Percentiles rank a stretch among this genome's conserved stretches.
phyloP scores from a whole-genome alignment of 495 filamentous ascomycete genomes.

The Daldinia childiae region DNA sequence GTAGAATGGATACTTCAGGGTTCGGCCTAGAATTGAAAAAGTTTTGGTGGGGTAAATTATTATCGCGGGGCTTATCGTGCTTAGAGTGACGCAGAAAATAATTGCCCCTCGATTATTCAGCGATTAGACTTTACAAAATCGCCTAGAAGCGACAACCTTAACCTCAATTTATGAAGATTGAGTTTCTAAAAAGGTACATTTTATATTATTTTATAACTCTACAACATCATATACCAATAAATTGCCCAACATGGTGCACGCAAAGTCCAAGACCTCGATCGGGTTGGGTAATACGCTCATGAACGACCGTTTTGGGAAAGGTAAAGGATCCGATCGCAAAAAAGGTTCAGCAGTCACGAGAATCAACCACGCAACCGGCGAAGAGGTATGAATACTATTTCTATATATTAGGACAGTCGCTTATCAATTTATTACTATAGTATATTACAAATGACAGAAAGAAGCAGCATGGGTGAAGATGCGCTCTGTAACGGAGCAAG shows the following conservation, averaged over 20 bases:
- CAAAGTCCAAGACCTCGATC: constrained; percentile 94
- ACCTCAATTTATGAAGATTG: neutral
- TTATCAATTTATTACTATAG: constrained; percentile 42
- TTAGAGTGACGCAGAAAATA: constrained; percentile 42
- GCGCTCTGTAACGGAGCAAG: constrained; percentile 98
- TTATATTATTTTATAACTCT: neutral
- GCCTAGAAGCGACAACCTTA: constrained; percentile 15
- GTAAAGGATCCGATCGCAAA: constrained; percentile 73
- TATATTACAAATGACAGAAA: constrained; percentile 76
- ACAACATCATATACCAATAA: neutral
- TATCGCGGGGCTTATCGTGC: constrained; percentile 39
- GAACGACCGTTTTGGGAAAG: constrained; percentile 93
- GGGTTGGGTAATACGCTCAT: constrained; percentile 86
- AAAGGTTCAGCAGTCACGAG: constrained; percentile 70
- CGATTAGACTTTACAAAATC: constrained; percentile 24
- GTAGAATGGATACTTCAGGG: neutral
- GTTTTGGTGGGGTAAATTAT: constrained; percentile 58
- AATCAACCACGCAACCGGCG: constrained; percentile 68
- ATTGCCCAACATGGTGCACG: constrained; percentile 75
- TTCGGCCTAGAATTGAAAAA: constrained; percentile 42
- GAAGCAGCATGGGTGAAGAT: constrained; percentile 93
- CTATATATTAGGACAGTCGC: neutral
- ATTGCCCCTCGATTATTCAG: constrained; percentile 58
- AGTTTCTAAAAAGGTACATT: constrained; percentile 3
- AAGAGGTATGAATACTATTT: constrained; percentile 48